These are phyloP conservation scores for Thalia dealbata DNA, from an alignment of 176 grass and related monocot genomes.

Conservation along the genomic window DNA sequence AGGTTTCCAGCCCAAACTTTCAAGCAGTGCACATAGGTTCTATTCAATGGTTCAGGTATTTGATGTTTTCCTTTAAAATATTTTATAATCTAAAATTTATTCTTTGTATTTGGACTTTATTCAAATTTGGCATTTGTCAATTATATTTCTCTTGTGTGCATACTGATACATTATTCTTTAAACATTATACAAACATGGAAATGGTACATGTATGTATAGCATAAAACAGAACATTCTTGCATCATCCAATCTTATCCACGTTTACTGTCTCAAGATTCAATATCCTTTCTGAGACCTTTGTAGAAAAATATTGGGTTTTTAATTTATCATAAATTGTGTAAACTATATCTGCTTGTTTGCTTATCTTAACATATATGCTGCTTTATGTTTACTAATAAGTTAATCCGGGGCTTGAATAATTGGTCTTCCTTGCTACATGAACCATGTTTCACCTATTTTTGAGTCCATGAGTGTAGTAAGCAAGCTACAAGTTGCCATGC, in stretches of 20 bases:
- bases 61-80: not conserved
- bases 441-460: not conserved
- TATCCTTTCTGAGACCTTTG: not conserved
- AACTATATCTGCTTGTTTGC: not conserved
- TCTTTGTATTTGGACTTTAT: not conserved
- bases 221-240: not conserved
- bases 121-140: not conserved
- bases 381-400: not conserved
- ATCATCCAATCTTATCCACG: not conserved
- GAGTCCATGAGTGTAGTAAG: not conserved
- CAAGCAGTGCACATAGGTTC: conserved; percentile 78
- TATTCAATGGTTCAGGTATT: conserved; percentile 90
- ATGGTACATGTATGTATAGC: not conserved
- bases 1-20: conserved; percentile 70
- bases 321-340: not conserved
- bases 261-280: not conserved
- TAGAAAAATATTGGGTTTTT: not conserved
- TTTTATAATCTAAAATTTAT: not conserved
- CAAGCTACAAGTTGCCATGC: not conserved
- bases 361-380: not conserved
- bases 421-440: not conserved
- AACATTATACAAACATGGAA: no score
- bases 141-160: not conserved
- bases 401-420: not conserved
- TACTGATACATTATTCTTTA: no score